These are phyloP conservation scores for Colletotrichum karsti DNA, from an alignment of 2,329 filamentous ascomycete genomes.

Conservation along the genomic window DNA sequence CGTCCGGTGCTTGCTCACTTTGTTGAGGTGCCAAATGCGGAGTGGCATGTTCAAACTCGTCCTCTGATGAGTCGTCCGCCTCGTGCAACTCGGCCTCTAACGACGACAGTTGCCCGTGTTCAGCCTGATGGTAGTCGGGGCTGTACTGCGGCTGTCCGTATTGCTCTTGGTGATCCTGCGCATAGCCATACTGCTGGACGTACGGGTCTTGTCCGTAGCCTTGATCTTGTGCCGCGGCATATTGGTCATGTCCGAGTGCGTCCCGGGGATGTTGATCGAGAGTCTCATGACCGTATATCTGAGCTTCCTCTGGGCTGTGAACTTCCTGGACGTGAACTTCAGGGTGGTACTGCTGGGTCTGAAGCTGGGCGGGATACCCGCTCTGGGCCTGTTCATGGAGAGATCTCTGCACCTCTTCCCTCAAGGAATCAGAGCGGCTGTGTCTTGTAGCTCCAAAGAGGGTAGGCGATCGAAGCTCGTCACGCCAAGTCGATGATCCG, in stretches of 20 bases:
- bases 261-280: neutral
- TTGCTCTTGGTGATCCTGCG: neutral
- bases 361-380: neutral
- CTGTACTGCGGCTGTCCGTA: neutral
- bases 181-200: neutral
- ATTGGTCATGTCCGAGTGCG: neutral
- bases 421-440: constrained; percentile 21
- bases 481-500: constrained; percentile 14
- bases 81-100: constrained; percentile 2
- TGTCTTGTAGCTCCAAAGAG: constrained; percentile 9
- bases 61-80: neutral
- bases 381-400: neutral
- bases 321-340: neutral
- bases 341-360: neutral
- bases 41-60: constrained; percentile 18
- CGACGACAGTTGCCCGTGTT: neutral
- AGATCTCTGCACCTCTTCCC: constrained; percentile 1
- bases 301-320: neutral
- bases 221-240: neutral
- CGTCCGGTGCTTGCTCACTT: constrained; percentile 24
- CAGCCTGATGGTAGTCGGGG: neutral
- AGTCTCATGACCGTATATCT: neutral
- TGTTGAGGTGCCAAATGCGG: constrained; percentile 27
- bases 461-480: constrained; percentile 14
- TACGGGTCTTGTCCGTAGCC: neutral